Evolutionary conservation across 257 asterid genomes (phyloP).

Genomic region (Apocynum venetum): DNA sequence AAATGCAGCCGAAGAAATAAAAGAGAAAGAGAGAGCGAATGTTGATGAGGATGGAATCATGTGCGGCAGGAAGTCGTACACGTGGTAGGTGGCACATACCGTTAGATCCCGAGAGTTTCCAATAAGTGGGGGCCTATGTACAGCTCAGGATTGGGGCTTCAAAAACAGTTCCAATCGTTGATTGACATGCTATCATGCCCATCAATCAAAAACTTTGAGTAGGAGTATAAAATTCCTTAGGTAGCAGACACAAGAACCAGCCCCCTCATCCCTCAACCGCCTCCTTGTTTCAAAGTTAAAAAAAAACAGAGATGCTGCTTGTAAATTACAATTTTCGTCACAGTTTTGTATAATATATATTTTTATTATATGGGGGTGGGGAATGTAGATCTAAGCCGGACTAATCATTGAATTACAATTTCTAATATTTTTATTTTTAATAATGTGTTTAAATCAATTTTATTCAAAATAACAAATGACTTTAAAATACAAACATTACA

Average conservation of each 20-base stretch:
- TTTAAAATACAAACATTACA: too few relatives aligned
- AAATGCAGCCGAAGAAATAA: neutral
- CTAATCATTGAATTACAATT: too few relatives aligned
- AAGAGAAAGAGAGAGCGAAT: neutral
- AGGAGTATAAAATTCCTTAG: neutral
- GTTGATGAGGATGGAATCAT: slow-evolving; percentile 18
- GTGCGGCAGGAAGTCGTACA: slow-evolving; percentile 24
- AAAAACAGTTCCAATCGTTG: neutral
- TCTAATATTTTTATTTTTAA: too few relatives aligned
- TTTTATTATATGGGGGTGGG: too few relatives aligned
- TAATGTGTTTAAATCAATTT: too few relatives aligned
- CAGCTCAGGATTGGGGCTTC: slow-evolving; percentile 23
- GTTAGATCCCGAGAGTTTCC: slow-evolving; percentile 21
- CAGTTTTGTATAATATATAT: too few relatives aligned
- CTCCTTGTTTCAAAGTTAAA: too few relatives aligned
- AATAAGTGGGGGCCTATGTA: slow-evolving; percentile 25
- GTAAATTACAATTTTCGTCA: too few relatives aligned
- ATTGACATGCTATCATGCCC: slow-evolving; percentile 3
- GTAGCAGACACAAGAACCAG: neutral
- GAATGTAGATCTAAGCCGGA: too few relatives aligned
- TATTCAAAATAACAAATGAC: too few relatives aligned
- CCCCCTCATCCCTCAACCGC: too few relatives aligned
- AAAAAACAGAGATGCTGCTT: too few relatives aligned
- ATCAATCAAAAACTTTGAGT: neutral
- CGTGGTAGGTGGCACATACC: slow-evolving; percentile 40